Evolutionary conservation across 148 eudicot species (phyloP).

Genomic region (Amaranthus palmeri): DNA sequence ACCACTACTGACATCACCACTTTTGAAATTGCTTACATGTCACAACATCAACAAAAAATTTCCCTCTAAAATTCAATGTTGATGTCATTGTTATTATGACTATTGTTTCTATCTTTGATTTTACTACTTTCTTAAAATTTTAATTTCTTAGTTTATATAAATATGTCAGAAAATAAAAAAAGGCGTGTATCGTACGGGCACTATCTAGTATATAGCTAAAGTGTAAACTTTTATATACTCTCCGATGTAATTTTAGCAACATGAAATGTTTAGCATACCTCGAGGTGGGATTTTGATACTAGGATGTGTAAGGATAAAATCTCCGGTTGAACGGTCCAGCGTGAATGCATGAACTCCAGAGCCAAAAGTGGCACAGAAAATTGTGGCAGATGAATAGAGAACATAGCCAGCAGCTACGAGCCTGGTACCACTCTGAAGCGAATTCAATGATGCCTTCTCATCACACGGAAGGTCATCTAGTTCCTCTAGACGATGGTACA

Average conservation of each 20-base stretch:
- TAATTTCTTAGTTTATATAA: too few species aligned
- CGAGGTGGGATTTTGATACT: slow-evolving; percentile 72
- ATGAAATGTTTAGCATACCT: slow-evolving; percentile 34
- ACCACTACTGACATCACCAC: too few species aligned
- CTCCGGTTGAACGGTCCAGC: slow-evolving; percentile 78
- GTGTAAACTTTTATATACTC: too few species aligned
- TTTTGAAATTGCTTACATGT: too few species aligned
- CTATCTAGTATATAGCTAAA: too few species aligned
- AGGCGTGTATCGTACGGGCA: not conserved
- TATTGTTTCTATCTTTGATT: too few species aligned
- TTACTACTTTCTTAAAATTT: too few species aligned
- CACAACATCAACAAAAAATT: too few species aligned
- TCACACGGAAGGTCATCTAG: slow-evolving; percentile 62
- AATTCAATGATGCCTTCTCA: slow-evolving; percentile 74
- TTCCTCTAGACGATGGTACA: slow-evolving; percentile 68
- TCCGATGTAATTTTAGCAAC: too few species aligned
- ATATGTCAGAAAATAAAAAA: not conserved
- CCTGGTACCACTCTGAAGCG: slow-evolving; percentile 76
- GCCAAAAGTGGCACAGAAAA: slow-evolving; percentile 81
- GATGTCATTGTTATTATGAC: too few species aligned
- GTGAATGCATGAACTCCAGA: slow-evolving; percentile 82
- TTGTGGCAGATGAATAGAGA: slow-evolving; percentile 96
- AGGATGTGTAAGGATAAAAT: slow-evolving; percentile 81
- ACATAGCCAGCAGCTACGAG: slow-evolving; percentile 91
- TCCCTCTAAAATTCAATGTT: too few species aligned